Base-by-base conservation (phyloP, 1,139 yeast species). In the Lodderomyces elongisporus region DNA sequence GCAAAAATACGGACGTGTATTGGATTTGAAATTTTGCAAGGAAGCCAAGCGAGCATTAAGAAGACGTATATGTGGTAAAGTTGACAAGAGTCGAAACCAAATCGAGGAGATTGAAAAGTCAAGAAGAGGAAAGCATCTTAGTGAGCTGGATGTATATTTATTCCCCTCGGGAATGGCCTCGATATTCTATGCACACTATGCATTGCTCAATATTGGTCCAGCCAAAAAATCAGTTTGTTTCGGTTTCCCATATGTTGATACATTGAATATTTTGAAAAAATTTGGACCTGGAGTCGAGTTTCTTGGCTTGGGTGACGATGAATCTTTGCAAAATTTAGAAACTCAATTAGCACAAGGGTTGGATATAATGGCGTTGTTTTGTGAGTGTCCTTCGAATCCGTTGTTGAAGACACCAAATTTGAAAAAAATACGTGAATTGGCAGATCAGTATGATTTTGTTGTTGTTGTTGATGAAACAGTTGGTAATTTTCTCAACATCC, bases 371-470 rank as follows among this genome's bases (percentile, higher is more conserved):
- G 79, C 79, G 1, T 69, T 91, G 25, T 85, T 85, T 53, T 83
- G 96, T 51, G 98, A 93, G 58, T 82, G 94, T 45, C 98, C 98
- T 1, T 83, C 95, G 0, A 89, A 89, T 56, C 97, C 97, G 8
- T 64, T 88, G 39, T 66, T 91, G 45, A 83, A 79, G 49, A 80
- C 95, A 24, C 95, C 96, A 1, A 77, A 91, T 52, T 64, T 91
- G 49, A 55, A 55, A 33, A 71, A 77, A 45, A 72, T 88, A 36
- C 72, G 80, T 38, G 52, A 66, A 37, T 67, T 91, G 40, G 80
- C 95, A 4, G 77, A 78, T 42, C 66, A 79, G 48, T 84, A 70
- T 56, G 69, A 72, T 3, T 91, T 91, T 57, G 79, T 79, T 6
- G 77, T 91, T 27, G 85, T 85, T 12, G 80, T 91, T 26, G 98